Evolutionary conservation across 352 stramenopile genomes (phyloP).

Genomic region (Pythium periplocum): DNA sequence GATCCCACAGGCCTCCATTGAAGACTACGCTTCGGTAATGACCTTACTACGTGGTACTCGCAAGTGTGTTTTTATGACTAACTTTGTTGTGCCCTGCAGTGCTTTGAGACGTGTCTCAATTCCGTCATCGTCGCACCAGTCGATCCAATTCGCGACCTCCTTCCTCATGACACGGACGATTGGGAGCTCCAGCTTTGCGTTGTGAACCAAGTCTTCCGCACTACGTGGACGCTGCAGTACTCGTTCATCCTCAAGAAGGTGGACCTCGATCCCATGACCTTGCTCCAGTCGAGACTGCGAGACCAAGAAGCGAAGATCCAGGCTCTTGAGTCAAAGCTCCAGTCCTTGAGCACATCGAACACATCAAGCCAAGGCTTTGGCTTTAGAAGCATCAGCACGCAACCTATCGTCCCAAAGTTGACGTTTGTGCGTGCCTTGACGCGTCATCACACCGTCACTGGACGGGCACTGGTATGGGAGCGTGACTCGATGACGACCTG

Average conservation of each 20-base stretch:
- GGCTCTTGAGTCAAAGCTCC: neutral
- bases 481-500: no score
- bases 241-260: neutral
- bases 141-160: neutral
- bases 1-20: constrained; percentile 1
- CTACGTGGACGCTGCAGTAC: constrained; percentile 1
- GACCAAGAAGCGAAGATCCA: constrained; percentile 1
- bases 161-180: neutral
- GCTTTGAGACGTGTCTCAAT: constrained; percentile 1
- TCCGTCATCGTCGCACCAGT: neutral
- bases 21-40: neutral
- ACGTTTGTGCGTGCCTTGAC: no score
- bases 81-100: neutral
- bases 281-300: neutral
- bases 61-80: no score
- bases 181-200: neutral
- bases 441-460: no score
- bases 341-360: neutral
- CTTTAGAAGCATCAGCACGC: no score
- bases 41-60: no score
- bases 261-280: neutral
- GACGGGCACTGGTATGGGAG: no score
- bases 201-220: neutral
- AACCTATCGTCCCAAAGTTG: no score
- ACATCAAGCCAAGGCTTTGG: no score